Evolutionary conservation across 352 stramenopile species (phyloP), one percentile per base, ranked within the genome.

Genomic region (Phytopythium delawarense): DNA sequence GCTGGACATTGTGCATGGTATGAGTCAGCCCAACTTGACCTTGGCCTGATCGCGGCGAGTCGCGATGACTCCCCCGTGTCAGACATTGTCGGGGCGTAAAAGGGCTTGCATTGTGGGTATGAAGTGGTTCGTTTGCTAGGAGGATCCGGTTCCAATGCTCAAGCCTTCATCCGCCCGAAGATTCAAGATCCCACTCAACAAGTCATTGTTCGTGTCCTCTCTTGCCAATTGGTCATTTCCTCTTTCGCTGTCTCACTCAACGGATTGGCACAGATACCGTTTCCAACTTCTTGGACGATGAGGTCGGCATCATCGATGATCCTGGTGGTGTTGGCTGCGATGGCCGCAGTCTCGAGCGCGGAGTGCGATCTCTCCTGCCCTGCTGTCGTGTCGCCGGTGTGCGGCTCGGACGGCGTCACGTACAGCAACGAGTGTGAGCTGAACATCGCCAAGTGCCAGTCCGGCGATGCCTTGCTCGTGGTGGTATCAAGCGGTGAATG

Each of bases 401-500:
- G 81, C 52, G 78, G 65, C 25, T 86, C 81, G 20, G 68, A 88
- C 56, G 74, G 76, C 30, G 37, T 66, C 21, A 88, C 81, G 11
- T 88, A 87, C 68, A 32, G 39, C 39, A 87, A 84, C 63, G 64
- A 69, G 51, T 88, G 81, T 59, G 46, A 64, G 37, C 74, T 90
- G 28, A 69, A 78, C n/a, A 63, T 57, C 34, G 71, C 67, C 4
- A 68, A 76, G 50, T 89, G 80, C 60, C 13, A 53, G 15, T 63
- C 60, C 8, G 61, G 52, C 0, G 53, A 71, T 18, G 57, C 61
- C 16, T 66, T 61, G 61, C 46, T 82, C 7, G n/a, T 49, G 13
- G 73, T 78, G 32, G 62, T 62, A 6, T 63, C 59, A 1, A 54
- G 64, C 2, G 68, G 75, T 16, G 57, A 50, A 34, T 84, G 78